Evolutionary conservation across 2,329 filamentous ascomycete genomes (phyloP).

Genomic region (Seiridium cupressi): DNA sequence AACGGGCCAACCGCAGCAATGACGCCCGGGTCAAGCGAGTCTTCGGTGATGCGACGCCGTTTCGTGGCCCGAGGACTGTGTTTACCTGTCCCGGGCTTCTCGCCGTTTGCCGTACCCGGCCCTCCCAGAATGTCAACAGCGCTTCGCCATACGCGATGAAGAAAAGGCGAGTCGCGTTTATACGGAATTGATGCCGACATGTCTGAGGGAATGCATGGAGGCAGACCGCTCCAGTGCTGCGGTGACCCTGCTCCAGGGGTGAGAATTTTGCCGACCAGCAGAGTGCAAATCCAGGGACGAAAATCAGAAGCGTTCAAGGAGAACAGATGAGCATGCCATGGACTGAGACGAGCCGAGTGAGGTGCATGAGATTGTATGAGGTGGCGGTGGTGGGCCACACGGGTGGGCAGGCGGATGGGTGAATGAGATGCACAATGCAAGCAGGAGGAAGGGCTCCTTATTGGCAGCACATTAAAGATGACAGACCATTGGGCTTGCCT

Average conservation of each 20-base stretch:
- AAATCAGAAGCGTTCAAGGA: neutral
- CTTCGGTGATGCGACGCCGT: slow-evolving; percentile 46
- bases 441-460: too few species aligned
- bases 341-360: too few species aligned
- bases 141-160: slow-evolving; percentile 53
- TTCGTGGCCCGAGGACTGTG: slow-evolving; percentile 42
- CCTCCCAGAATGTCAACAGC: slow-evolving; percentile 48
- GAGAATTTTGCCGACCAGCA: neutral
- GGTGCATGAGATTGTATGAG: too few species aligned
- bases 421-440: too few species aligned
- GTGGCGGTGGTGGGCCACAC: too few species aligned
- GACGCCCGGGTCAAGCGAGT: slow-evolving; percentile 30
- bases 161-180: slow-evolving; percentile 50
- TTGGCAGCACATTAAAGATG: too few species aligned
- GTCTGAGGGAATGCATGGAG: slow-evolving; percentile 33
- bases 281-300: slow-evolving; percentile 4
- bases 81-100: slow-evolving; percentile 35
- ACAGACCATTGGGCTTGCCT: too few species aligned
- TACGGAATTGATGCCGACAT: slow-evolving; percentile 49
- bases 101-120: slow-evolving; percentile 34
- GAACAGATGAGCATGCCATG: too few species aligned
- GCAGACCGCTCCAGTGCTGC: slow-evolving; percentile 14
- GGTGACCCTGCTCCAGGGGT: neutral
- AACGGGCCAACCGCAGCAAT: slow-evolving; percentile 19
- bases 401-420: too few species aligned